Evolutionary conservation across 768 basidiomycete species (phyloP).

Genomic region (Hericium rajendrae): DNA sequence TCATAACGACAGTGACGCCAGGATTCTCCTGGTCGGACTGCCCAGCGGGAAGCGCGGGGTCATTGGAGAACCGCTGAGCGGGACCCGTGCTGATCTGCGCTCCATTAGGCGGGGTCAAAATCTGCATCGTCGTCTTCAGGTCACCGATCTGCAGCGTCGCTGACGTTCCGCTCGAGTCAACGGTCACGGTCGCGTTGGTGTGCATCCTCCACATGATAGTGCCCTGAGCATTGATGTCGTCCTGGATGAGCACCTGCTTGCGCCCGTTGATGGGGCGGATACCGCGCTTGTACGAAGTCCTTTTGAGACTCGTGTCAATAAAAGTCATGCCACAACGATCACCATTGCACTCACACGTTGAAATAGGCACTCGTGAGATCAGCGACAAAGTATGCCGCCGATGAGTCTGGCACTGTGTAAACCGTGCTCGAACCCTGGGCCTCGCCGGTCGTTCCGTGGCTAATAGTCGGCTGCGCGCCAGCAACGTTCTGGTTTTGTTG

Average conservation of each 20-base stretch:
- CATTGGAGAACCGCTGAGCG: constrained; percentile 47
- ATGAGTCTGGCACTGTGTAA: constrained; percentile 45
- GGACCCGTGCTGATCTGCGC: constrained; percentile 48
- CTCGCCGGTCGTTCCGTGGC: constrained; percentile 43
- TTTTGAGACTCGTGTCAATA: constrained; percentile 21
- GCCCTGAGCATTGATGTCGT: constrained; percentile 63
- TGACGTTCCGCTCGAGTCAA: constrained; percentile 43
- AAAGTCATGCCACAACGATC: neutral
- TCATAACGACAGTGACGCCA: constrained; percentile 69
- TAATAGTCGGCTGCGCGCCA: constrained; percentile 44
- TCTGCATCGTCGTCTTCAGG: constrained; percentile 52
- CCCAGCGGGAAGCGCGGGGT: constrained; percentile 53
- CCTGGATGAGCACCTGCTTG: constrained; percentile 85
- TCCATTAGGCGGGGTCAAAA: constrained; percentile 59
- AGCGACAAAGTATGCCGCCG: constrained; percentile 74
- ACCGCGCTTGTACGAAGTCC: constrained; percentile 73
- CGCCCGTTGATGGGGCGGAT: constrained; percentile 75
- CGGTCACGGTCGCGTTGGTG: constrained; percentile 80
- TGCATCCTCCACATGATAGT: constrained; percentile 86
- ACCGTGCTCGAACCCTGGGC: constrained; percentile 83
- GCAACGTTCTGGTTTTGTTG: constrained; percentile 70
- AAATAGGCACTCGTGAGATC: constrained; percentile 74
- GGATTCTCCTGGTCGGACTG: constrained; percentile 64
- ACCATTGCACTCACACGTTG: constrained; percentile 42
- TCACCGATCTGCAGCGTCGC: constrained; percentile 71